Conservation (phyloP, 108 stramenopile genomes). For the Stephanodiscus triporus region DNA sequence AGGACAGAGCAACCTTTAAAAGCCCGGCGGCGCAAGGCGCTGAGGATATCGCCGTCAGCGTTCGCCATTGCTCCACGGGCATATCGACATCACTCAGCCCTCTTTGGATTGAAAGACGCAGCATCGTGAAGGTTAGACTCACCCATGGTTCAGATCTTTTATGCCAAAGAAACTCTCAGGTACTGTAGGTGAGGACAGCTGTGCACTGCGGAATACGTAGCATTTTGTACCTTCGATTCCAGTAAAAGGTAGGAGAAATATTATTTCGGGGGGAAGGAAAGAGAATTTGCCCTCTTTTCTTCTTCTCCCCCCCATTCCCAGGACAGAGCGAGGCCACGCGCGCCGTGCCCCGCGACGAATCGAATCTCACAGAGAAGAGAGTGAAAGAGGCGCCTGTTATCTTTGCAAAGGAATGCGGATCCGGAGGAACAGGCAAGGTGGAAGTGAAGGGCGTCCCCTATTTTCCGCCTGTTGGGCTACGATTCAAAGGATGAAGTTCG, state of each 20-base stretch:
- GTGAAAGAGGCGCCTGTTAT: too few relatives aligned
- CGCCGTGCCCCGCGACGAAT: neutral
- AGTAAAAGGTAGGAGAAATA: slow-evolving; percentile 10
- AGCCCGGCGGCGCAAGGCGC: neutral
- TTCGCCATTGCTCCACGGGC: too few relatives aligned
- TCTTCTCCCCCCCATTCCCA: too few relatives aligned
- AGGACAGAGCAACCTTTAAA: too few relatives aligned
- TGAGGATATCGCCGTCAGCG: neutral
- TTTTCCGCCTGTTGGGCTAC: too few relatives aligned
- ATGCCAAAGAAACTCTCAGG: neutral
- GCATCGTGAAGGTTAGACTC: neutral
- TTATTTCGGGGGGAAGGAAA: neutral
- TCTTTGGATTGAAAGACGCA: neutral
- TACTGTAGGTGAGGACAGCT: neutral
- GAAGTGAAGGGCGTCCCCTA: too few relatives aligned
- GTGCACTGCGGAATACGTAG: slow-evolving; percentile 8
- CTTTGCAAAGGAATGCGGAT: too few relatives aligned
- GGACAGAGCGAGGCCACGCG: too few relatives aligned
- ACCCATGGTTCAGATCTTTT: slow-evolving; percentile 7
- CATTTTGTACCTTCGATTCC: neutral
- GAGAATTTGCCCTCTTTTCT: too few relatives aligned
- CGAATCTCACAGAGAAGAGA: too few relatives aligned
- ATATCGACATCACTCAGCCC: neutral
- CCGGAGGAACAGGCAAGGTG: too few relatives aligned
- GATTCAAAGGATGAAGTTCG: too few relatives aligned